These are phyloP conservation scores for Bipolaris cookei DNA, from an alignment of 2,329 filamentous ascomycete genomes.

Conservation along the genomic window DNA sequence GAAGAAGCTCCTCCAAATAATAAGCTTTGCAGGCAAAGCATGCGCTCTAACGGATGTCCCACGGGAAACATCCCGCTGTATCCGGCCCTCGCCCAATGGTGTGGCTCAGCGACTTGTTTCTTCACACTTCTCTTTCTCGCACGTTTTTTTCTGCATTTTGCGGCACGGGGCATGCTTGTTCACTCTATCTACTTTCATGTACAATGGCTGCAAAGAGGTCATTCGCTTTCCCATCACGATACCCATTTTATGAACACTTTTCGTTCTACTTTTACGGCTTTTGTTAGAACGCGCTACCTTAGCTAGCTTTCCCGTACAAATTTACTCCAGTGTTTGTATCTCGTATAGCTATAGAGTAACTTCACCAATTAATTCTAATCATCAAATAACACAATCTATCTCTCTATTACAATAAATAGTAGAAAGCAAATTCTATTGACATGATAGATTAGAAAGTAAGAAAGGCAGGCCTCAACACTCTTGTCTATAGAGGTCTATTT, in stretches of 20 bases:
- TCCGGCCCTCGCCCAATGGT: neutral
- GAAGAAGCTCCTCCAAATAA: constrained; percentile 13
- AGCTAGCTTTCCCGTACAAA: neutral
- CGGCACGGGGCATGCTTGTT: neutral
- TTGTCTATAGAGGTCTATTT: too few relatives aligned
- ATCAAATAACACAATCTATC: too few relatives aligned
- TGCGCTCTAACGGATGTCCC: constrained; percentile 10
- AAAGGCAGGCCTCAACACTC: too few relatives aligned
- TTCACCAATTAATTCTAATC: too few relatives aligned
- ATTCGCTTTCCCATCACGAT: constrained; percentile 1
- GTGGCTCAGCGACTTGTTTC: neutral
- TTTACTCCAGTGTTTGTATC: too few relatives aligned
- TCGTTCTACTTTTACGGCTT: neutral
- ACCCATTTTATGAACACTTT: neutral
- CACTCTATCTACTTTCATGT: neutral
- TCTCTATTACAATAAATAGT: too few relatives aligned
- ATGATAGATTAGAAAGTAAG: too few relatives aligned
- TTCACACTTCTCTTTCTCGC: constrained; percentile 1
- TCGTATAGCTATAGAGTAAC: too few relatives aligned
- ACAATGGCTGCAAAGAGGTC: neutral
- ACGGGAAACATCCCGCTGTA: constrained; percentile 10
- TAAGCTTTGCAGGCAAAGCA: constrained; percentile 15
- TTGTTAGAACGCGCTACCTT: neutral
- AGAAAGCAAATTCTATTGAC: too few relatives aligned
- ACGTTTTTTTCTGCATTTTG: constrained; percentile 1